Evolutionary conservation across 148 eudicot species (phyloP), one percentile per base, ranked within the genome.

Genomic region (Fagopyrum esculentum): DNA sequence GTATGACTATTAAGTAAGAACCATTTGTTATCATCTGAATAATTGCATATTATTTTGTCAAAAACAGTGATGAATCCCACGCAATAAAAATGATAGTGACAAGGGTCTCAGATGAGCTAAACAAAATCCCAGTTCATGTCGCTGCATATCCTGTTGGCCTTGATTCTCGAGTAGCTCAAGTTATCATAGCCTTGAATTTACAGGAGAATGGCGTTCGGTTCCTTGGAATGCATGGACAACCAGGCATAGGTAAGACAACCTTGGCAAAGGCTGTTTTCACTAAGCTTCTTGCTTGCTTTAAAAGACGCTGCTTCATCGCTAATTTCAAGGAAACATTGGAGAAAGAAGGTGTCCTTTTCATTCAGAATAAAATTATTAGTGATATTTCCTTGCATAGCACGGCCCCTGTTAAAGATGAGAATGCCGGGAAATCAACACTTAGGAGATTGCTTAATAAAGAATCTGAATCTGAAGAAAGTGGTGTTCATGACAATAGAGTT

Each of bases 201-300:
- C 74, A 59, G 16, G 71, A 76, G 15, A 48, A 11, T 35, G 86
- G 66, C 35, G 73, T 83, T 54, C 69, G 48, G 48, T 81, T 82
- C 78, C 76, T 89, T 26, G 85, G 88, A 71, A 46, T 89, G 47
- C 87, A 80, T 52, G 93, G 93, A 35, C 76, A 80, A 50, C 89
- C 88, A 49, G 93, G 93, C 45, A 80, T 89, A 77, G 93, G 93
- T 52, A 89, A 89, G 80, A 89, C 93, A 52, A 89, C 93, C 71
- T 77, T 89, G 56, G 89, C 90, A 22, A 89, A 87, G 79, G 86
- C 91, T 13, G 79, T 81, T 26, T 89, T 77, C 74, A 89, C 86
- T 80, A 83, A 80, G 80, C 88, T 89, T 7, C 79, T 78, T 6
- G 69, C 40, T 70, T 71, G 69, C 26, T 89, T 87, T 61, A 77